Percentiles rank a stretch among this genome's conserved stretches.
Evolutionary conservation across 2,329 filamentous ascomycete species (phyloP).

Genomic region (Pseudocercospora fuligena): DNA sequence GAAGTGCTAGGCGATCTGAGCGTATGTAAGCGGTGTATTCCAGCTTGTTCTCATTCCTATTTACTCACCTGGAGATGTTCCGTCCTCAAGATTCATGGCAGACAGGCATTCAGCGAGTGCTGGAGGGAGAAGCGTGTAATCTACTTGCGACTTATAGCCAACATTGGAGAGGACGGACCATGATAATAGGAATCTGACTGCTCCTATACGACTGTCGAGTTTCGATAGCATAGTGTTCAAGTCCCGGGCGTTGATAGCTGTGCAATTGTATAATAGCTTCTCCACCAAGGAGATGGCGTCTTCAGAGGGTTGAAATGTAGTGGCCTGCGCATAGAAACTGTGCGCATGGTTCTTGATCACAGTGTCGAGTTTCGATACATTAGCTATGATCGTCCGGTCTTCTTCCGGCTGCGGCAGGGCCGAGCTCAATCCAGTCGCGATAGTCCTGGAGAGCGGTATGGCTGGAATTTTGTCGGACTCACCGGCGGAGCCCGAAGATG

Average conservation of each 20-base stretch:
- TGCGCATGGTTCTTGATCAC: not conserved
- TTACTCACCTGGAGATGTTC: not conserved
- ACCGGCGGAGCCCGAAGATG: not conserved
- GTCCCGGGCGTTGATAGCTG: not conserved
- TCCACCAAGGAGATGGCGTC: not conserved
- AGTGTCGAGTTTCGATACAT: not conserved
- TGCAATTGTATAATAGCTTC: not conserved
- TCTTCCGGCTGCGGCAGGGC: not conserved
- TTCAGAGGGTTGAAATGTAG: not conserved
- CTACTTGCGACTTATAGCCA: not conserved
- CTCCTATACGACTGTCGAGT: not conserved
- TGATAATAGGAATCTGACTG: not conserved
- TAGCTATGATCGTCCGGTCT: not conserved
- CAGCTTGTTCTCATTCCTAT: not conserved
- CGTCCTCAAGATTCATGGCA: not conserved
- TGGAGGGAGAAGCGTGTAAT: not conserved
- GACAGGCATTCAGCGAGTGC: not conserved
- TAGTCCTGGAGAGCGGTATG: not conserved
- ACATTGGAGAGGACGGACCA: not conserved
- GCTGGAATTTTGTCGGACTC: not conserved
- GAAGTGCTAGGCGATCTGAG: slow-evolving; percentile 17
- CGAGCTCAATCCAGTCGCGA: too few species aligned
- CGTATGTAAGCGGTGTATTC: not conserved
- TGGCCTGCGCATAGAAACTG: not conserved
- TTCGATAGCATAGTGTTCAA: not conserved